Percentiles rank a stretch among this genome's conserved stretches.
Evolutionary conservation across 331 rosid species (phyloP).

Genomic region (Malus hybrid): DNA sequence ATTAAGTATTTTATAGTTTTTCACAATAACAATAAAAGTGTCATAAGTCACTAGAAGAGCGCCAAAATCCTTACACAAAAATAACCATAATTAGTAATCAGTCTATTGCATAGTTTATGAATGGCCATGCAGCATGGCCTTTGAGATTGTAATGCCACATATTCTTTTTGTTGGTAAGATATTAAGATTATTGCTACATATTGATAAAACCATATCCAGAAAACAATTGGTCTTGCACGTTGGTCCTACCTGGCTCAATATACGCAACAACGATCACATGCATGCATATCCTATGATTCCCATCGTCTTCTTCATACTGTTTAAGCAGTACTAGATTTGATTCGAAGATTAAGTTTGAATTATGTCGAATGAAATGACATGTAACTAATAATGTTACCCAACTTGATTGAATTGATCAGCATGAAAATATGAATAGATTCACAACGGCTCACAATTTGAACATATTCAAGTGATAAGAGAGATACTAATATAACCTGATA

Average conservation of each 20-base stretch:
- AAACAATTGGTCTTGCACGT: not conserved
- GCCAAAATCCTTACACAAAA: not conserved
- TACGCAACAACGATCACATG: not conserved
- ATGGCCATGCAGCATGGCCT: not conserved
- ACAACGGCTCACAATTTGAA: not conserved
- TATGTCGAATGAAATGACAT: not conserved
- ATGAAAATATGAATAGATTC: not conserved
- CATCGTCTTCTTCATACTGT: not conserved
- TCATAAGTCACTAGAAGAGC: too few species aligned
- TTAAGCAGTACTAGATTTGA: not conserved
- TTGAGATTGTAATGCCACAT: conserved; percentile 9
- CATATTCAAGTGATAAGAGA: too few species aligned
- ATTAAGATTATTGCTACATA: not conserved
- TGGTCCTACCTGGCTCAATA: conserved; percentile 2
- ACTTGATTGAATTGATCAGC: not conserved
- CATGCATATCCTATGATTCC: not conserved
- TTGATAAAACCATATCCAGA: conserved; percentile 4
- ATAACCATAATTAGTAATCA: not conserved
- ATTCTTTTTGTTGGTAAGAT: not conserved
- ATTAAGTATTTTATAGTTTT: too few species aligned
- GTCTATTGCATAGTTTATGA: too few species aligned
- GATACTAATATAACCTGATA: too few species aligned
- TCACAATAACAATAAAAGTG: too few species aligned
- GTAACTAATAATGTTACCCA: not conserved
- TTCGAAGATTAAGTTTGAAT: not conserved